Evolutionary conservation across 2,329 filamentous ascomycete genomes (phyloP).

Genomic region (Dryadomyces quercivorus): DNA sequence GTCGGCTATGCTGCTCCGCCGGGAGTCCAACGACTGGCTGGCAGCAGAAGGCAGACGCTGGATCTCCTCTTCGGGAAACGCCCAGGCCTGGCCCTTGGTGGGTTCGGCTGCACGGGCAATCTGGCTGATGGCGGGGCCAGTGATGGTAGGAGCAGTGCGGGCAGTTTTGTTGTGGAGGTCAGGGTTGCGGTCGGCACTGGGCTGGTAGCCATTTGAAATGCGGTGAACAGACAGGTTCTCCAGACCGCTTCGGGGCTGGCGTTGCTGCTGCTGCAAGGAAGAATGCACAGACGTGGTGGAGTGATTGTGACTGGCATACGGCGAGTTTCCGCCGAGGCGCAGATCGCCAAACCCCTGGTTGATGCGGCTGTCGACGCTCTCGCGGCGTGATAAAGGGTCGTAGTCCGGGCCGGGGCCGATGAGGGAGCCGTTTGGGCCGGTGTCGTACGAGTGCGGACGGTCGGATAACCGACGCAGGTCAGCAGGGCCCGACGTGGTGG

Average conservation of each 20-base stretch:
- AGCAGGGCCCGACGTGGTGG: constrained; percentile 33
- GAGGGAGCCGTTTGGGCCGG: constrained; percentile 16
- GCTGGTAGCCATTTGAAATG: constrained; percentile 54
- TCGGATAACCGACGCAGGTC: constrained; percentile 30
- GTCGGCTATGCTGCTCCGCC: constrained; percentile 64
- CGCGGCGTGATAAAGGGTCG: constrained; percentile 43
- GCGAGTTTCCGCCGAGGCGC: constrained; percentile 54
- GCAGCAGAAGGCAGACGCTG: constrained; percentile 35
- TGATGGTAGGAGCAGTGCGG: constrained; percentile 64
- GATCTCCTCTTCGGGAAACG: constrained; percentile 64
- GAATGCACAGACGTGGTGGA: constrained; percentile 66
- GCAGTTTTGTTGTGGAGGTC: constrained; percentile 38
- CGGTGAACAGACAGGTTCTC: constrained; percentile 43
- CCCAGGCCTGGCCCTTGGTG: constrained; percentile 74
- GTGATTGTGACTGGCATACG: constrained; percentile 65
- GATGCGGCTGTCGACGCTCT: constrained; percentile 71
- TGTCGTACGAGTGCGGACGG: constrained; percentile 28
- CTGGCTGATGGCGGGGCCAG: constrained; percentile 51
- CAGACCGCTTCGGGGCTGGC: constrained; percentile 41
- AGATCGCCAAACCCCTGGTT: constrained; percentile 60
- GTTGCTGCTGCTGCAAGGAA: constrained; percentile 56
- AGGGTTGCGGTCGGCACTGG: constrained; percentile 44
- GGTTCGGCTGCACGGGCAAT: constrained; percentile 64
- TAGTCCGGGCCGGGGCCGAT: constrained; percentile 4
- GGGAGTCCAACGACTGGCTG: constrained; percentile 44